Conservation (phyloP, 176 grass and related monocot genomes). For the Triticum urartu region DNA sequence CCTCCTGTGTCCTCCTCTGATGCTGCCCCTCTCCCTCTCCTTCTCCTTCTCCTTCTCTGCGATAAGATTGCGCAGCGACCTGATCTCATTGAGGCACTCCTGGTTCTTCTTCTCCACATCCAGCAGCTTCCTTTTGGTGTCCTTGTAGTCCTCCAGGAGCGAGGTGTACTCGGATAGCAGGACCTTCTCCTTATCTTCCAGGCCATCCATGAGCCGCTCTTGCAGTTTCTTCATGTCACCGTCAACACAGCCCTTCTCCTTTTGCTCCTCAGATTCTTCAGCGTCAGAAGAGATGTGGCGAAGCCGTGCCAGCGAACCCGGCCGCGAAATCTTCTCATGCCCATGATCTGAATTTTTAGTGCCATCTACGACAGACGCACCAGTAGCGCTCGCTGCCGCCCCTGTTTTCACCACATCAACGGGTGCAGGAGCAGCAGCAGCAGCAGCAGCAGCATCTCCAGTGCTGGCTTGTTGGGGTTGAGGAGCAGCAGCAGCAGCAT, state of each 20-base stretch:
- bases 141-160: conserved; percentile 63
- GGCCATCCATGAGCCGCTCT: conserved; percentile 40
- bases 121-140: conserved; percentile 53
- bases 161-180: conserved; percentile 53
- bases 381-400: too few relatives aligned
- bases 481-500: too few relatives aligned
- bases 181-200: conserved; percentile 63
- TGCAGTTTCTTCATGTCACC: conserved; percentile 32
- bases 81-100: conserved; percentile 64
- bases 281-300: conserved; percentile 29
- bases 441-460: too few relatives aligned
- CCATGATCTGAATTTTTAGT: not conserved
- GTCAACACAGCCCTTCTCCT: not conserved
- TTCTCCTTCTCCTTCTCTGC: conserved; percentile 5
- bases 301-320: conserved; percentile 30
- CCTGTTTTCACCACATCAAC: not conserved
- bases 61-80: conserved; percentile 43
- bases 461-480: too few relatives aligned
- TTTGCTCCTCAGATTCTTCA: not conserved
- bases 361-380: not conserved
- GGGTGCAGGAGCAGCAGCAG: not conserved
- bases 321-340: conserved; percentile 32
- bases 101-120: conserved; percentile 67
- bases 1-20: conserved; percentile 31
- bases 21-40: not conserved